A percentile compares a stretch with the other conserved stretches of the same genome.
Evolutionary conservation across 768 basidiomycete species (phyloP).

Genomic region (Gymnopilus junonius): DNA sequence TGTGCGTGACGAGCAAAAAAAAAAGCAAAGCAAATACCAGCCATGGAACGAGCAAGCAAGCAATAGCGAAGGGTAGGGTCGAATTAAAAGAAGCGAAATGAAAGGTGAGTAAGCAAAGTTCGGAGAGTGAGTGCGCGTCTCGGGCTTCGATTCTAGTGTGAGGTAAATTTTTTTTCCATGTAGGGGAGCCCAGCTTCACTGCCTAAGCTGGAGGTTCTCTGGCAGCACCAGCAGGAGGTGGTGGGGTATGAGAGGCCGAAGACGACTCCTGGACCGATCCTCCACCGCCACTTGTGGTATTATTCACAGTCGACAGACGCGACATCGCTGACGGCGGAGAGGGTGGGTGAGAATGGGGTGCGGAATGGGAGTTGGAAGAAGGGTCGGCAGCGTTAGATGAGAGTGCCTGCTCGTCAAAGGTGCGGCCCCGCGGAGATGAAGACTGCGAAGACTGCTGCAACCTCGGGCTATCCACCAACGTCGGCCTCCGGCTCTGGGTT

Average conservation of each 20-base stretch:
- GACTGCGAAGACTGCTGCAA: conserved; percentile 10
- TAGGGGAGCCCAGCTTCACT: not conserved
- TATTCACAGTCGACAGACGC: not conserved
- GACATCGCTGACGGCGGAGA: not conserved
- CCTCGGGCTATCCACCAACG: conserved; percentile 5
- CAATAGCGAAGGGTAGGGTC: not conserved
- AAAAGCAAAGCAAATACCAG: not conserved
- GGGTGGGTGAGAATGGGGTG: not conserved
- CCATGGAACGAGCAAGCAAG: not conserved
- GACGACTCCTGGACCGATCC: not conserved
- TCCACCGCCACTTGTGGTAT: not conserved
- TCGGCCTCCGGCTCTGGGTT: not conserved
- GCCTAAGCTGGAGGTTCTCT: conserved; percentile 1
- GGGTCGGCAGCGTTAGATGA: conserved; percentile 2
- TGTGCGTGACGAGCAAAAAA: not conserved
- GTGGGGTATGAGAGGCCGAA: conserved; percentile 1
- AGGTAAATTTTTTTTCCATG: not conserved
- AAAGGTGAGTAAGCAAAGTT: not conserved
- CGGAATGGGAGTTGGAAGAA: not conserved
- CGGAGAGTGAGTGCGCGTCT: not conserved
- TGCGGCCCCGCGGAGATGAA: conserved; percentile 24
- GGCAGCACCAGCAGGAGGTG: conserved; percentile 5
- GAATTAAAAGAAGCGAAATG: not conserved
- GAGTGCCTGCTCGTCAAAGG: conserved; percentile 15
- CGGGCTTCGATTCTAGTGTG: not conserved